Evolutionary conservation across 257 asterid species (phyloP).

Genomic region (Gentiana straminea): DNA sequence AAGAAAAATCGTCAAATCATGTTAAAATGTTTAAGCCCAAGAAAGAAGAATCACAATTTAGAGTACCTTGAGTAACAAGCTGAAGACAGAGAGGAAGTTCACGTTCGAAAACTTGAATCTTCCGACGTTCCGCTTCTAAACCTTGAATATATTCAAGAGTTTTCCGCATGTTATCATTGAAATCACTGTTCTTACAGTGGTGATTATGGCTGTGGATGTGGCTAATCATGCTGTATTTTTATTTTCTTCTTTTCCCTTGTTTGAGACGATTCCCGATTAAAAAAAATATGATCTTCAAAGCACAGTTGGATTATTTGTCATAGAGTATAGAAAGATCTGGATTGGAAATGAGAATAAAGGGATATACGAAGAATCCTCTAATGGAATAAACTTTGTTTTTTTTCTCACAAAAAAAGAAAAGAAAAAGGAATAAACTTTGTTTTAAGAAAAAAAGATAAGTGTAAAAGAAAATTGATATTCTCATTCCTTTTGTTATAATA

Average conservation of each 20-base stretch:
- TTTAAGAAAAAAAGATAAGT: no score
- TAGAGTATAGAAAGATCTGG: constrained; percentile 16
- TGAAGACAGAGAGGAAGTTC: constrained; percentile 92
- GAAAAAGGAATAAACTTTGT: no score
- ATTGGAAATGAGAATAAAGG: constrained; percentile 37
- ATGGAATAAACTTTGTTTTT: constrained; percentile 17
- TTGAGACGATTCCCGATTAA: no score
- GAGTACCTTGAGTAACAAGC: constrained; percentile 77
- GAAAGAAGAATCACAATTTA: background rate
- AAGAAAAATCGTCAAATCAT: background rate
- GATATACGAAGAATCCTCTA: constrained; percentile 51
- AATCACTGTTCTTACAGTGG: constrained; percentile 5
- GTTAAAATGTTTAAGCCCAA: background rate
- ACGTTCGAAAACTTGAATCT: constrained; percentile 88
- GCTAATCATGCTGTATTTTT: constrained; percentile 25
- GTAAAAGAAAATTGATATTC: no score
- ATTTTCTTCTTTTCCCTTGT: background rate
- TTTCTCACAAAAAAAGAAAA: no score
- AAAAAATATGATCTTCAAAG: no score
- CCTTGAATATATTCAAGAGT: constrained; percentile 50
- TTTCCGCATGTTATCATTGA: constrained; percentile 41
- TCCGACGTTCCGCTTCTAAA: constrained; percentile 62
- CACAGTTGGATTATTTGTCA: no score
- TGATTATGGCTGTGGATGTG: constrained; percentile 17
- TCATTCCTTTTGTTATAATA: no score